phyloP scores from a whole-genome alignment of 2,329 filamentous ascomycete genomes.

The Thielaviopsis punctulata region DNA sequence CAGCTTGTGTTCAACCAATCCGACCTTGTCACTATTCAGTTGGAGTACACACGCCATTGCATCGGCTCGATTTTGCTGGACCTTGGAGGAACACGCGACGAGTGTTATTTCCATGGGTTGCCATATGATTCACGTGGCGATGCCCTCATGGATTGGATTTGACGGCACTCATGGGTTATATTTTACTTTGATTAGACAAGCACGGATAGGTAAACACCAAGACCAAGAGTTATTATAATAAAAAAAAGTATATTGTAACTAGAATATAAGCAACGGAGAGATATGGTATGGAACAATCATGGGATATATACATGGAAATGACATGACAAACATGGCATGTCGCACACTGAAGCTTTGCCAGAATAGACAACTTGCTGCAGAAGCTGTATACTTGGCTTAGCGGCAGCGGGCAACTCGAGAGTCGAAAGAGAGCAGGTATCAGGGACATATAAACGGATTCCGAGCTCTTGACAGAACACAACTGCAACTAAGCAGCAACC shows the following conservation, averaged over 20 bases:
- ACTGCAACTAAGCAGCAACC: neutral
- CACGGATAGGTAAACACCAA: neutral
- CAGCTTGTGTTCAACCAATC: conserved; percentile 7
- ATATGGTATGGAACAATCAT: neutral
- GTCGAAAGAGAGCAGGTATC: neutral
- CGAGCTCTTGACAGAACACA: neutral
- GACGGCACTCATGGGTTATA: conserved; percentile 4
- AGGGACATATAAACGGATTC: too few relatives aligned
- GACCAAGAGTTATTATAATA: neutral
- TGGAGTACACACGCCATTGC: conserved; percentile 9
- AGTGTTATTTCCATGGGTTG: conserved; percentile 8
- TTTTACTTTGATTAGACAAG: too few relatives aligned
- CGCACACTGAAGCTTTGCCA: neutral
- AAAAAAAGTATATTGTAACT: neutral
- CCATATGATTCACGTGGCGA: conserved; percentile 5
- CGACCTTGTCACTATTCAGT: conserved; percentile 6
- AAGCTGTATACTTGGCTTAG: neutral
- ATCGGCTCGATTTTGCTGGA: conserved; percentile 9
- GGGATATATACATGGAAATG: conserved; percentile 1
- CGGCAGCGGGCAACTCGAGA: neutral
- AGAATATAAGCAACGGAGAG: neutral
- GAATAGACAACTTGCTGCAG: neutral
- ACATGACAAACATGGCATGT: neutral
- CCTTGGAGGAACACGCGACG: conserved; percentile 4
- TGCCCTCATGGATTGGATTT: conserved; percentile 8